Percentiles rank a stretch among this genome's conserved stretches.
These are phyloP conservation scores for Graphiopsis chlorocephala DNA, from an alignment of 2,329 filamentous ascomycete species.

Conservation along the genomic window DNA sequence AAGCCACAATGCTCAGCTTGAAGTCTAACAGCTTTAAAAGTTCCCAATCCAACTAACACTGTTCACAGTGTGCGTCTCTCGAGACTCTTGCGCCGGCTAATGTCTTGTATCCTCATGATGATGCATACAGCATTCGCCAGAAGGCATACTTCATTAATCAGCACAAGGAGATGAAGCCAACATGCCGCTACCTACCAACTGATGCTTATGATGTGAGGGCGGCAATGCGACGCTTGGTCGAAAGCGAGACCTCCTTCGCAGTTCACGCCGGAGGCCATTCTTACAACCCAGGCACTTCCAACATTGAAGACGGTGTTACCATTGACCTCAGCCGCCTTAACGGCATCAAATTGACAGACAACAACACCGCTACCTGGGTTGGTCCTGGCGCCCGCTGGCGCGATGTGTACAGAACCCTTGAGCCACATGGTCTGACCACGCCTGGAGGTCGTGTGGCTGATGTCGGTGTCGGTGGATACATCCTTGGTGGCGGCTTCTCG, in stretches of 20 bases:
- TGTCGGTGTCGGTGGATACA: conserved; percentile 47
- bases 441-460: conserved; percentile 45
- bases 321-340: conserved; percentile 27
- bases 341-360: conserved; percentile 19
- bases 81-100: background rate
- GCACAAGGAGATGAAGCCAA: background rate
- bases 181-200: conserved; percentile 1
- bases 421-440: conserved; percentile 41
- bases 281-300: conserved; percentile 24
- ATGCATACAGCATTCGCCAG: background rate
- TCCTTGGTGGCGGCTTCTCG: conserved; percentile 48
- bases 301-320: conserved; percentile 27
- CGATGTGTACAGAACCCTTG: conserved; percentile 42
- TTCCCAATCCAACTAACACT: background rate
- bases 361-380: conserved; percentile 31
- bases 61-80: background rate
- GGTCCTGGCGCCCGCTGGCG: conserved; percentile 48
- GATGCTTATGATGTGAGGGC: conserved; percentile 1
- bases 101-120: background rate
- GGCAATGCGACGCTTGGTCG: background rate
- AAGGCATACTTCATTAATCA: conserved; percentile 8
- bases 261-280: conserved; percentile 29
- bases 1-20: background rate
- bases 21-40: background rate
- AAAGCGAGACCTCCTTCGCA: conserved; percentile 24